Base-by-base conservation (phyloP, 1,284 basidiomycete genomes). In the Ceratobasidium sp. region DNA sequence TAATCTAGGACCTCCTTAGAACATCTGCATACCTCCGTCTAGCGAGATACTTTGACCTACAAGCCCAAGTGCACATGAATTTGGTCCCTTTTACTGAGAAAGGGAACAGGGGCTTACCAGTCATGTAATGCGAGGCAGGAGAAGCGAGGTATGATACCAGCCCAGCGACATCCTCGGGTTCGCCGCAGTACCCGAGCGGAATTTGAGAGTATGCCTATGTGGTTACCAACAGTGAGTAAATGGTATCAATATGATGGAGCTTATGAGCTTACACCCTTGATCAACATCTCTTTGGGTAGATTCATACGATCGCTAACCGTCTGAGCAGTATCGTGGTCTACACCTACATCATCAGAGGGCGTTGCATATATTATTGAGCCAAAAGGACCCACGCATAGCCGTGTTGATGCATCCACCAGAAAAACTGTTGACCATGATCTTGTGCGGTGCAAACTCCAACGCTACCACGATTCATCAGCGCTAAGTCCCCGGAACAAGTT, bases 351-450 rank as follows among this genome's bases (percentile, higher is more conserved):
- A 73, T 22, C 19, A n/a, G 34, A 19, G 3, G n/a, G 37, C 19
- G 52, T 56, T 56, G 15, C 46, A 49, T 49, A 4, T 13, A 64
- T 49, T 6, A 56, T 5, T 37, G 7, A 61, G 29, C n/a, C 8
- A 1, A 4, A 11, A 32, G 13, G 25, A 61, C 76, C 9, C 40
- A 76, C 80, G 79, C 81, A 81, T 81, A 49, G 79, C 77, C n/a
- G 80, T 80, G 52, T 79, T 77, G 37, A 80, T 78, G 6, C 79
- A 79, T 17, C 77, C 76, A 5, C 80, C 80, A 57, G 80, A 80
- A 74, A 80, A 81, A 59, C 79, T 79, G 65, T 81, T 81, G 43
- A 78, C 79, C 13, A 79, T 81, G 69, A 81, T 81, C 54, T 79
- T 79, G 66, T 81, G 73, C 29, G 69, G 59, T 15, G 79, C 81